A percentile compares a stretch with the other conserved stretches of the same genome.
Evolutionary conservation across 257 asterid genomes (phyloP).

Genomic region (Osmanthus fragrans): DNA sequence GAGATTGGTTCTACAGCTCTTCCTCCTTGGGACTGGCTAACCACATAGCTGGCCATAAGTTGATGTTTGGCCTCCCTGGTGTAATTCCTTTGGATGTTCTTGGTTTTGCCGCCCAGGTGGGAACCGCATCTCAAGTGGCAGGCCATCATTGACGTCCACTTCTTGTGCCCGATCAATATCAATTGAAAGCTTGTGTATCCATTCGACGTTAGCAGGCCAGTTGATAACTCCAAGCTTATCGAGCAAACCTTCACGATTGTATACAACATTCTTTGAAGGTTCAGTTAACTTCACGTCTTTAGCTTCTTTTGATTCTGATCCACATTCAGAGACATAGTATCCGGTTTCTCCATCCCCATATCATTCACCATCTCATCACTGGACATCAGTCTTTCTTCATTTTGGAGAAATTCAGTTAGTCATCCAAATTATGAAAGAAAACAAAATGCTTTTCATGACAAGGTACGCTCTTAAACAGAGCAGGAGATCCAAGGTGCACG

Average conservation of each 20-base stretch:
- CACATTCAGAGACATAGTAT: slow-evolving; percentile 56
- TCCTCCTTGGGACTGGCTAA: no score
- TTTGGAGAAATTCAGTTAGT: not conserved
- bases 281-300: slow-evolving; percentile 57
- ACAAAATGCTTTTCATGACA: not conserved
- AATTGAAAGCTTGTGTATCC: slow-evolving; percentile 50
- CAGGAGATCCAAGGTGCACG: not conserved
- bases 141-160: slow-evolving; percentile 80
- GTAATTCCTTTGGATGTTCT: no score
- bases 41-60: no score
- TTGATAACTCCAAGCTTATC: slow-evolving; percentile 74
- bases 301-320: slow-evolving; percentile 51
- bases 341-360: slow-evolving; percentile 35
- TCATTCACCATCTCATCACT: slow-evolving; percentile 3
- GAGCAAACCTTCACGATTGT: slow-evolving; percentile 64
- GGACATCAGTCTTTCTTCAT: slow-evolving; percentile 9
- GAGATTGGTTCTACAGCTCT: no score
- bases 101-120: no score
- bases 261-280: slow-evolving; percentile 72
- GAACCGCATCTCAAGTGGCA: no score
- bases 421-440: not conserved
- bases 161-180: slow-evolving; percentile 50
- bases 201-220: slow-evolving; percentile 71
- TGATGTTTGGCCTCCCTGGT: no score
- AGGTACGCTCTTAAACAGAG: not conserved